Conservation (phyloP, 345 rosid genomes). For the Rhodamnia rubescens region DNA sequence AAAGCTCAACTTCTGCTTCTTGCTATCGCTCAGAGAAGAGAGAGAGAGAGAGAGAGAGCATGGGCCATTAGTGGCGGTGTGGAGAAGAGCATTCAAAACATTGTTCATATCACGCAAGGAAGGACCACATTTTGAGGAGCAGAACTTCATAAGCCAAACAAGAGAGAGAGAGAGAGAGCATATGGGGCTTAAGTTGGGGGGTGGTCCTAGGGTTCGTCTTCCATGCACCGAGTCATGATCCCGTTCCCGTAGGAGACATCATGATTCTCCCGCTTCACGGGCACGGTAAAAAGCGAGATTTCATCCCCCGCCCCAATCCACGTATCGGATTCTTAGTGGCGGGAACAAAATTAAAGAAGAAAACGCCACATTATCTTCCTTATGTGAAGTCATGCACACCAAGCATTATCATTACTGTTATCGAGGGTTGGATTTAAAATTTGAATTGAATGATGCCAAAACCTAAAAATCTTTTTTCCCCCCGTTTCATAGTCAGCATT, state of each 20-base stretch:
- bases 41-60: neutral
- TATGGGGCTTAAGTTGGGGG: neutral
- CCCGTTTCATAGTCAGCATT: no score
- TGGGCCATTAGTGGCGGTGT: neutral
- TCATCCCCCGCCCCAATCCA: neutral
- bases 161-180: neutral
- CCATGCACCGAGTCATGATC: neutral
- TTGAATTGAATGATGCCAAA: no score
- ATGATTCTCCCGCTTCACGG: neutral
- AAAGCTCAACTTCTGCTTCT: neutral
- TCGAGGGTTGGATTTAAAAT: neutral
- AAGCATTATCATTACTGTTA: neutral
- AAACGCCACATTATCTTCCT: neutral
- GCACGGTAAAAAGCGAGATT: neutral
- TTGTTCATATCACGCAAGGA: no score
- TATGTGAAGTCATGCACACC: neutral
- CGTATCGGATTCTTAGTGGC: neutral
- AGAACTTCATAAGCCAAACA: no score
- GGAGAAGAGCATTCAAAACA: no score
- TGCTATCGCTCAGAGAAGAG: neutral
- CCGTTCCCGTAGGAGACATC: neutral
- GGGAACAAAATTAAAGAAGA: neutral
- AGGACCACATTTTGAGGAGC: no score
- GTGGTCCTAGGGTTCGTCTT: neutral
- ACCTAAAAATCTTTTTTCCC: no score